phyloP scores from a whole-genome alignment of 2,329 filamentous ascomycete genomes.

The Diaporthe ampelina region DNA sequence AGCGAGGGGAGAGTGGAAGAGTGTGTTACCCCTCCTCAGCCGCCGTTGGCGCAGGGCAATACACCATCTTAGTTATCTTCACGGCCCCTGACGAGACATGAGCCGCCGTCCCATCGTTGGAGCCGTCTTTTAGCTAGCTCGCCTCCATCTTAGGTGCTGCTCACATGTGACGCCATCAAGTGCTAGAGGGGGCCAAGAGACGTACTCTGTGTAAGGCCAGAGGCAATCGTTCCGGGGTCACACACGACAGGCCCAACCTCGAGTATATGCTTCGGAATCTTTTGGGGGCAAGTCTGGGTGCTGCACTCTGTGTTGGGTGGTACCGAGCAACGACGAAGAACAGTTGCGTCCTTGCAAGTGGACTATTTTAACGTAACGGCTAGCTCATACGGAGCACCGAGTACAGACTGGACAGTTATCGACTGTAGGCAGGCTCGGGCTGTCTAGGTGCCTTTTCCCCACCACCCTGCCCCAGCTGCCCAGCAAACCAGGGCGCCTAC shows the following conservation, averaged over 20 bases:
- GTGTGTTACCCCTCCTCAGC: neutral
- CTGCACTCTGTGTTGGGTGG: neutral
- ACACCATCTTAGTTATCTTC: conserved; percentile 6
- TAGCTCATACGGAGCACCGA: neutral
- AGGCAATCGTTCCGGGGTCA: neutral
- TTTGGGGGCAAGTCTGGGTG: neutral
- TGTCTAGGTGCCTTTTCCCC: neutral
- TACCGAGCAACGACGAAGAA: neutral
- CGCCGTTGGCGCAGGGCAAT: conserved; percentile 21
- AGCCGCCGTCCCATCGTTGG: neutral
- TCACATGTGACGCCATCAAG: conserved; percentile 7
- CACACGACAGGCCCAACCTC: too few species aligned
- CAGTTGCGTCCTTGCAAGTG: neutral
- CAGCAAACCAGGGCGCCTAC: neutral
- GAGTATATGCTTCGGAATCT: neutral
- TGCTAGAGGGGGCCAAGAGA: neutral
- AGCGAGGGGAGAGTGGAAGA: neutral
- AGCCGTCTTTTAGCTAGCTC: conserved; percentile 6
- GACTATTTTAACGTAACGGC: neutral
- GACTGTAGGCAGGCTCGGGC: too few species aligned
- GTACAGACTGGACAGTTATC: too few species aligned
- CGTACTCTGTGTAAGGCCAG: too few species aligned
- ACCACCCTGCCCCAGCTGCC: neutral
- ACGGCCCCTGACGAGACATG: neutral
- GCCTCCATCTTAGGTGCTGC: neutral